Conservation (phyloP, 148 eudicot genomes). For the Rhododendron molle region DNA sequence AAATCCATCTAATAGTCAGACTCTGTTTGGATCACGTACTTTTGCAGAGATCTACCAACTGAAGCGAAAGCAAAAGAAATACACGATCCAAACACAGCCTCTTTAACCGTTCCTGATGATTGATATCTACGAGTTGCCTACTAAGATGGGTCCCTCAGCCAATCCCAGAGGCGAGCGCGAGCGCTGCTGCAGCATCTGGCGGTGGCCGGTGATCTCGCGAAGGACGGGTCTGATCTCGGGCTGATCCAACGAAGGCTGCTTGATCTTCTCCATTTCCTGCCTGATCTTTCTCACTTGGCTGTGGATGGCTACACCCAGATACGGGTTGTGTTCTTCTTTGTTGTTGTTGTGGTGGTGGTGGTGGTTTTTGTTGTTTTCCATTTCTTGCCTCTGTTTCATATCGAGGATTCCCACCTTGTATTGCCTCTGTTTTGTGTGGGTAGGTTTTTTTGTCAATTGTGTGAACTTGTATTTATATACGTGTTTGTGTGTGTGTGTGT, state of each 20-base stretch:
- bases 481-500: too few species aligned
- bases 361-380: slow-evolving; percentile 14
- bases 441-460: not conserved
- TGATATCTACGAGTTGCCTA: slow-evolving; percentile 18
- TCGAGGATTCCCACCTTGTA: not conserved
- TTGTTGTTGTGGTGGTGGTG: not conserved
- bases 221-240: slow-evolving; percentile 14
- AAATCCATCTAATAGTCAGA: not conserved
- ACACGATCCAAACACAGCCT: not conserved
- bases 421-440: not conserved
- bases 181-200: slow-evolving; percentile 27
- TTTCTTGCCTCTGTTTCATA: not conserved
- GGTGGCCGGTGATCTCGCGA: slow-evolving; percentile 21
- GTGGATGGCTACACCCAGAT: slow-evolving; percentile 14
- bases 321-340: not conserved
- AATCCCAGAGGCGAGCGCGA: slow-evolving; percentile 49
- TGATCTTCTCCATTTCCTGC: slow-evolving; percentile 24
- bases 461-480: not conserved
- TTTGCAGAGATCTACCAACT: not conserved
- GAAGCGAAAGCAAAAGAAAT: not conserved
- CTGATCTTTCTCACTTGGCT: slow-evolving; percentile 23
- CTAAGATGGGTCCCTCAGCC: slow-evolving; percentile 37
- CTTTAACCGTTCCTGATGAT: not conserved
- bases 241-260: slow-evolving; percentile 14
- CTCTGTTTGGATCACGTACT: not conserved